Percentiles rank a stretch among this genome's conserved stretches.
Evolutionary conservation across 495 filamentous ascomycete species (phyloP).

Genomic region (Penicillium desertorum): DNA sequence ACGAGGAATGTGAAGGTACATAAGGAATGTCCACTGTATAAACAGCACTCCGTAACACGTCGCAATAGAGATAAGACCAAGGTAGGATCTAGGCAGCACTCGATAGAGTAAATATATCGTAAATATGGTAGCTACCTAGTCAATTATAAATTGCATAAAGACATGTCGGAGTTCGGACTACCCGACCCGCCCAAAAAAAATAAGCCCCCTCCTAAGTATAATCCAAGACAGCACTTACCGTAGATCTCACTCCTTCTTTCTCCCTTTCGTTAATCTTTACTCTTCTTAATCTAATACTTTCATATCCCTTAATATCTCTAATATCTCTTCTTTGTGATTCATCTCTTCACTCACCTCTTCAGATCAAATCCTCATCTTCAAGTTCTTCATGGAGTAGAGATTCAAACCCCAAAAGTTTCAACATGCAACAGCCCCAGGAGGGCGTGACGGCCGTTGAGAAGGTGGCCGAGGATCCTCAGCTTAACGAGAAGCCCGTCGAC

Average conservation of each 20-base stretch:
- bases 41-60: too few relatives aligned
- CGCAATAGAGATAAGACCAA: too few relatives aligned
- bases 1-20: too few relatives aligned
- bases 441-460: slow-evolving; percentile 22
- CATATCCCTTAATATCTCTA: not conserved
- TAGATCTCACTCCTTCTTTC: too few relatives aligned
- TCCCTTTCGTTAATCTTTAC: not conserved
- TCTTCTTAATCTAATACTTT: not conserved
- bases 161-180: slow-evolving; percentile 9
- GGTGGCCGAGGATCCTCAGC: slow-evolving; percentile 14
- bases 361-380: not conserved
- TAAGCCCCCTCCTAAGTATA: not conserved
- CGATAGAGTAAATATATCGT: too few relatives aligned
- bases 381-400: slow-evolving; percentile 11
- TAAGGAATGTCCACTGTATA: too few relatives aligned
- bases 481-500: slow-evolving; percentile 12
- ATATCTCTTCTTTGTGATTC: too few relatives aligned
- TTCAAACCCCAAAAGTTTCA: not conserved
- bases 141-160: too few relatives aligned
- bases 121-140: too few relatives aligned
- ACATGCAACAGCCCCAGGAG: slow-evolving; percentile 30
- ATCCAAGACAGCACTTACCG: too few relatives aligned
- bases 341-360: not conserved
- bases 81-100: too few relatives aligned
- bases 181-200: slow-evolving; percentile 10